phyloP scores from a whole-genome alignment of 2,329 filamentous ascomycete species.

The Calycina herbarum region DNA sequence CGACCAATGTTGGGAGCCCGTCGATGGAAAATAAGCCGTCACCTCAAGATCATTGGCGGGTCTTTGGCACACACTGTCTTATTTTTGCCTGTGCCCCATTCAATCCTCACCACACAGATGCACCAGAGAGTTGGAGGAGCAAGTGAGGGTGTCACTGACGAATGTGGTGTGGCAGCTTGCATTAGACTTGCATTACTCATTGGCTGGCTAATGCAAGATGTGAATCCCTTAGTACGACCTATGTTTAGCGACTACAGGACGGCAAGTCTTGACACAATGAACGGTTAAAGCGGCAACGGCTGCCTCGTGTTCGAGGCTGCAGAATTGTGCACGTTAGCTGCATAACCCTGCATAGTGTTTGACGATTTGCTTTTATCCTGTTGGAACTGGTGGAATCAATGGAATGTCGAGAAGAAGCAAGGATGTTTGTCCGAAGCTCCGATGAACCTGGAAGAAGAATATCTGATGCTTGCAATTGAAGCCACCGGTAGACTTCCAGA shows the following conservation, averaged over 20 bases:
- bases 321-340: slow-evolving; percentile 2
- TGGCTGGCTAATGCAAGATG: slow-evolving; percentile 17
- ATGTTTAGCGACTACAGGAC: slow-evolving; percentile 18
- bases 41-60: slow-evolving; percentile 20
- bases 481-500: slow-evolving; percentile 30
- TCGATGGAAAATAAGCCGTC: slow-evolving; percentile 18
- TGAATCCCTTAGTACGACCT: slow-evolving; percentile 14
- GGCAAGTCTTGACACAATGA: not conserved
- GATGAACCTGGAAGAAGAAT: not conserved
- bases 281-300: not conserved
- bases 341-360: not conserved
- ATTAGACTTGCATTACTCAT: slow-evolving; percentile 18
- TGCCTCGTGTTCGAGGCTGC: slow-evolving; percentile 7
- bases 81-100: slow-evolving; percentile 17
- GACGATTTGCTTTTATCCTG: not conserved
- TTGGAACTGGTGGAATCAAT: not conserved
- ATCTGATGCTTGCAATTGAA: slow-evolving; percentile 7
- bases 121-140: not conserved
- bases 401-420: not conserved
- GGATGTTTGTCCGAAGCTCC: not conserved
- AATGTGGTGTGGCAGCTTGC: slow-evolving; percentile 17
- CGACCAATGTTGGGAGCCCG: slow-evolving; percentile 21
- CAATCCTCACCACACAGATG: not conserved
- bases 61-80: slow-evolving; percentile 12
- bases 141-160: slow-evolving; percentile 14